Percentiles rank a stretch among this genome's conserved stretches.
These are phyloP conservation scores for Leishmania turanica DNA, from an alignment of 208 protist species.

Conservation along the genomic window DNA sequence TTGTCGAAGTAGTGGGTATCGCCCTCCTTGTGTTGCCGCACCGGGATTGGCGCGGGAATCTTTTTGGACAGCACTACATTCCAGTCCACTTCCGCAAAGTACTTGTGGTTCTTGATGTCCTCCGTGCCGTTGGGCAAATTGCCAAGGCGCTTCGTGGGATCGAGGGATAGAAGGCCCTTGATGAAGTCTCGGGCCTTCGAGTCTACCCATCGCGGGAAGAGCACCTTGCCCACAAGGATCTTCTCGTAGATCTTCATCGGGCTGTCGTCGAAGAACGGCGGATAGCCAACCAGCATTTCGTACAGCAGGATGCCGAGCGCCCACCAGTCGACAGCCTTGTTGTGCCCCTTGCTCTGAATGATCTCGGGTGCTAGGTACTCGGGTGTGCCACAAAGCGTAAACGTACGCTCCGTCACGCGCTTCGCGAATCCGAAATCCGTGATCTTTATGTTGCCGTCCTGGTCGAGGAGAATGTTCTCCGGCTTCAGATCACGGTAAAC, in stretches of 20 bases:
- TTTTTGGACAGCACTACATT: slow-evolving; percentile 80
- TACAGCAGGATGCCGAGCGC: slow-evolving; percentile 91
- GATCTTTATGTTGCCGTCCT: slow-evolving; percentile 86
- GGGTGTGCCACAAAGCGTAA: slow-evolving; percentile 84
- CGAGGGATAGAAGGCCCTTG: slow-evolving; percentile 75
- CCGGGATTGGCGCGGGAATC: slow-evolving; percentile 83
- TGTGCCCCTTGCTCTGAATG: slow-evolving; percentile 83
- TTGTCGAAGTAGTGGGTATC: slow-evolving; percentile 93
- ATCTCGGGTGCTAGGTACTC: slow-evolving; percentile 91
- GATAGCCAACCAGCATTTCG: slow-evolving; percentile 91
- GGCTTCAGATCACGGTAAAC: slow-evolving; percentile 91
- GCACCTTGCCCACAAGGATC: slow-evolving; percentile 82
- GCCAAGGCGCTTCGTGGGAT: slow-evolving; percentile 91
- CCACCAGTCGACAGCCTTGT: slow-evolving; percentile 91
- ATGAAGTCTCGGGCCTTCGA: slow-evolving; percentile 85
- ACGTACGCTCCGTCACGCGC: slow-evolving; percentile 78
- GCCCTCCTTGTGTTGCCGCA: slow-evolving; percentile 74
- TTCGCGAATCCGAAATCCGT: slow-evolving; percentile 93
- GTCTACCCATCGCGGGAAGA: slow-evolving; percentile 88
- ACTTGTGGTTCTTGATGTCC: slow-evolving; percentile 97
- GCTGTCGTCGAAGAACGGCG: slow-evolving; percentile 93
- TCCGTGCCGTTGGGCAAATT: slow-evolving; percentile 84
- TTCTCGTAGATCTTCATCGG: slow-evolving; percentile 93
- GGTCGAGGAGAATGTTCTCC: slow-evolving; percentile 87
- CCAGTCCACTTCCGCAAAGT: slow-evolving; percentile 96